Percentiles rank a stretch among this genome's conserved stretches.
Conservation (phyloP, 1,284 basidiomycete species). For the Schizopora paradoxa region DNA sequence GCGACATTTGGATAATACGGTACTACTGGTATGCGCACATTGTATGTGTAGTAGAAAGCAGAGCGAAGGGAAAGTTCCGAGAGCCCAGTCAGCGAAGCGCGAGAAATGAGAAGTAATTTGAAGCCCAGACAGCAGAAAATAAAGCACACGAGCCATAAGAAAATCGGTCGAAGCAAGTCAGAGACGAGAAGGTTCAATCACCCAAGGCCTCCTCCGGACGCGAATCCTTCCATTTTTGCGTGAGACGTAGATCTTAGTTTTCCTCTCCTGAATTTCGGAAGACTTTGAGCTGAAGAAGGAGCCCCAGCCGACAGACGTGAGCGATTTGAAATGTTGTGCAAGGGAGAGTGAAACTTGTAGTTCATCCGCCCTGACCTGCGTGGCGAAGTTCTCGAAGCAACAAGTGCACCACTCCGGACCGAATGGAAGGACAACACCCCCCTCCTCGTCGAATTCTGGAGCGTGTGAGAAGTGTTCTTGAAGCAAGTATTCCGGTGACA, state of each 20-base stretch:
- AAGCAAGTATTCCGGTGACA: slow-evolving; percentile 43
- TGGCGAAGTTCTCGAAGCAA: slow-evolving; percentile 14
- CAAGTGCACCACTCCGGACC: slow-evolving; percentile 15
- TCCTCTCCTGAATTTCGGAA: slow-evolving; percentile 11
- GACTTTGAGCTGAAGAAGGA: slow-evolving; percentile 15
- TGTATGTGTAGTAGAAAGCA: too few relatives aligned
- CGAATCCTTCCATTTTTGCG: slow-evolving; percentile 8
- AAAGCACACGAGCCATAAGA: neutral
- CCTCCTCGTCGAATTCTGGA: neutral
- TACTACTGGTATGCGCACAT: too few relatives aligned
- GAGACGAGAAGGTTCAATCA: neutral
- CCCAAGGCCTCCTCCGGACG: slow-evolving; percentile 14
- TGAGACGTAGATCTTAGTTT: slow-evolving; percentile 15
- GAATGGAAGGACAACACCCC: slow-evolving; percentile 2
- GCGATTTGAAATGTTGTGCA: slow-evolving; percentile 9
- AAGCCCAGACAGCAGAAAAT: too few relatives aligned
- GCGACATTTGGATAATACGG: neutral
- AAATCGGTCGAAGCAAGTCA: neutral
- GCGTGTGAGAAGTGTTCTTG: slow-evolving; percentile 38
- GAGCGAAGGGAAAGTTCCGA: neutral
- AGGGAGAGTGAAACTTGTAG: slow-evolving; percentile 10
- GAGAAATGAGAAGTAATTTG: neutral
- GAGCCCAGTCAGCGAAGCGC: neutral
- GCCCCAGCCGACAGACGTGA: slow-evolving; percentile 10
- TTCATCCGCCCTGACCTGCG: slow-evolving; percentile 10